These are phyloP conservation scores for Metschnikowia gruessii DNA, from an alignment of 805 yeast species.

Conservation along the genomic window DNA sequence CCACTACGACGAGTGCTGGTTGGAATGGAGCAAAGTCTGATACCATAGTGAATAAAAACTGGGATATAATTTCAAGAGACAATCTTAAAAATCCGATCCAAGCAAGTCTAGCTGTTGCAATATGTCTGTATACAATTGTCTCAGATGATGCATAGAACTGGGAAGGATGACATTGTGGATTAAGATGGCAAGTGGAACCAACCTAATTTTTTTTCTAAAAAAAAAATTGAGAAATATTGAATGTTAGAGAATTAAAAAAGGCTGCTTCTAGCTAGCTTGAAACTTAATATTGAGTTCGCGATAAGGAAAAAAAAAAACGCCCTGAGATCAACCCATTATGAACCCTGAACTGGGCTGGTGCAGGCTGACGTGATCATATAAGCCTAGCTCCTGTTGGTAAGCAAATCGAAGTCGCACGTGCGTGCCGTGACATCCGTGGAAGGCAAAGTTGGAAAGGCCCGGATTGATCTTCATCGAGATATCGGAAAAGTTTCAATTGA, in stretches of 20 bases:
- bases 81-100: neutral
- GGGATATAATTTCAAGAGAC: neutral
- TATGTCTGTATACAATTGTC: conserved; percentile 5
- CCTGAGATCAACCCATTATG: too few relatives aligned
- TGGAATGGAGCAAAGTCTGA: conserved; percentile 32
- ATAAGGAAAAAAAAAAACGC: too few relatives aligned
- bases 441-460: neutral
- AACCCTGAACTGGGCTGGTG: neutral
- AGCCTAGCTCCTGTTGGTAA: conserved; percentile 1
- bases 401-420: neutral
- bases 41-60: neutral
- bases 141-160: neutral
- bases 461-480: neutral
- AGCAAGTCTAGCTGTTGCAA: neutral
- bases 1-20: conserved; percentile 50
- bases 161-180: neutral
- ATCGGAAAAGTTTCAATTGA: neutral
- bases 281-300: too few relatives aligned
- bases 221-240: too few relatives aligned
- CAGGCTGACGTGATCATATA: neutral
- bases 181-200: neutral
- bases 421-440: conserved; percentile 1
- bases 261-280: too few relatives aligned
- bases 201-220: too few relatives aligned
- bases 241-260: too few relatives aligned